Base-by-base conservation (phyloP, 2,329 filamentous ascomycete genomes). In the Claviceps digitariae region DNA sequence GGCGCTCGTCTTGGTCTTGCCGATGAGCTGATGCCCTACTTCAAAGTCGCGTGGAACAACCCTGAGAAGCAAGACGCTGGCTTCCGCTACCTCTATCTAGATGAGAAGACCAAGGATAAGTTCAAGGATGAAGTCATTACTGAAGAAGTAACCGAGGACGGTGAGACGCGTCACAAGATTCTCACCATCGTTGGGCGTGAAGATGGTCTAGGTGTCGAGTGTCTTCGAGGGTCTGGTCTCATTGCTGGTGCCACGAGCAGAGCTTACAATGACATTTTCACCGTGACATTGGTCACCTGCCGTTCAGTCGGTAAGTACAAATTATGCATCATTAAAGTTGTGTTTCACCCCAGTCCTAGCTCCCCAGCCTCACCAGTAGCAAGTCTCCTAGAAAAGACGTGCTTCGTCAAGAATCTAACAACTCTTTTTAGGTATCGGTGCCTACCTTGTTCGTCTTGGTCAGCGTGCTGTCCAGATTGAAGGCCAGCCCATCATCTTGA, bases 401-500 rank as follows among this genome's bases (percentile, higher is more conserved):
- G 29, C 13, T 4, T 38, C 13, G 15, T 10, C 31, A 49, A 13
- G 3, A 25, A 41, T 46, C 50, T 52, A 43, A 52, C 44, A 23
- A 29, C n/a, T 23, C 8, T 34, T 9, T 10, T 17, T 44, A 84
- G 81, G 81, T 85, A 98, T 98, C 60, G 93, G 93, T 81, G 93
- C 93, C 51, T 98, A 98, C 74, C 87, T 98, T 53, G 93, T 98
- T 62, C 91, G 93, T 68, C 88, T 98, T 56, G 93, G 93, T 56
- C 93, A 98, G 73, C 89, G 93, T 83, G 91, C 93, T 59, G 94
- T 98, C 60, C 93, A 98, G 73, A 94, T 98, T 60, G 93, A 98
- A 72, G 93, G 93, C 55, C 93, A 98, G 74, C 93, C 93, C 41
- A 98, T 98, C 69, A 98, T 98, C 65, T 82, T 98, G 58, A 98